Percentiles rank a stretch among this genome's conserved stretches.
phyloP scores from a whole-genome alignment of 2,329 filamentous ascomycete genomes.

The Trichoderma hamatum region DNA sequence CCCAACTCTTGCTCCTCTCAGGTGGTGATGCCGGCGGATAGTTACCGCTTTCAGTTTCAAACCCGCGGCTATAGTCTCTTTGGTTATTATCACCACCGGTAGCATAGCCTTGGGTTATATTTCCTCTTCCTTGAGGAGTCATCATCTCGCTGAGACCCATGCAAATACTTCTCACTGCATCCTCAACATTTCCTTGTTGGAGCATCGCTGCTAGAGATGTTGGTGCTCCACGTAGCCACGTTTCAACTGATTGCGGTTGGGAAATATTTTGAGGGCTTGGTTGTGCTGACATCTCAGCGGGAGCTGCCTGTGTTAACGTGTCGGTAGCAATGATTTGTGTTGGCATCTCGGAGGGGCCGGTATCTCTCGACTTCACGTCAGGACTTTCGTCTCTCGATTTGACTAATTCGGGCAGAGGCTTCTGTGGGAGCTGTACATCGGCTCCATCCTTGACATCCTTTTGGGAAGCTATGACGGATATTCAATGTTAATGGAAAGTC shows the following conservation, averaged over 20 bases:
- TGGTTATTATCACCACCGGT: neutral
- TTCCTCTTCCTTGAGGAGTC: neutral
- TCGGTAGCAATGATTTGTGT: neutral
- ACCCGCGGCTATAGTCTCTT: neutral
- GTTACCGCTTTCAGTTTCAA: neutral
- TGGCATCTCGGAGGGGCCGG: neutral
- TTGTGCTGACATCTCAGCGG: neutral
- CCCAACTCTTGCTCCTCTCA: neutral
- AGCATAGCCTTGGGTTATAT: neutral
- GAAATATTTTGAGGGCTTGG: neutral
- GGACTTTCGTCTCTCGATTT: neutral
- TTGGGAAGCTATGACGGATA: neutral
- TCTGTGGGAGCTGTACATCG: neutral
- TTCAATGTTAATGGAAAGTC: neutral
- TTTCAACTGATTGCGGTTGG: neutral
- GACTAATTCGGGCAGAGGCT: neutral
- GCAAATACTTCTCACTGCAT: neutral
- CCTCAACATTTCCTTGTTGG: neutral
- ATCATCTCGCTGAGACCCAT: neutral
- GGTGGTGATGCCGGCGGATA: neutral
- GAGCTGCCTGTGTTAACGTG: neutral
- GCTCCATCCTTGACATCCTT: neutral
- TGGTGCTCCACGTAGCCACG: neutral
- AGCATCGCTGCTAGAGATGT: neutral
- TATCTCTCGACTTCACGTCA: neutral